phyloP scores from a whole-genome alignment of 108 stramenopile genomes.

The Skeletonema costatum region DNA sequence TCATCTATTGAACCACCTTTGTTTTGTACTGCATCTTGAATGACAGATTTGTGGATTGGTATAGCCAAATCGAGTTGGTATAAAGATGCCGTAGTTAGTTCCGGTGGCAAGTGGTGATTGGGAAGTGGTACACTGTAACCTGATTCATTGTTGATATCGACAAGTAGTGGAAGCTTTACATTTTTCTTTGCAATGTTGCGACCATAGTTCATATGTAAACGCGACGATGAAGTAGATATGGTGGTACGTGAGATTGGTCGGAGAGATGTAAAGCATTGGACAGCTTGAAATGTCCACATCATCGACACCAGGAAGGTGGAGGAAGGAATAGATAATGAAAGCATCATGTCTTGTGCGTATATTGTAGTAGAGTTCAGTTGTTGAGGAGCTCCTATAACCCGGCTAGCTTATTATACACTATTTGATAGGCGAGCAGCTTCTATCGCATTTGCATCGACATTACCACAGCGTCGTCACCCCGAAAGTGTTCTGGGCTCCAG shows the following conservation, averaged over 20 bases:
- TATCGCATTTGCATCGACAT: too few species aligned
- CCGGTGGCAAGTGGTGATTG: slow-evolving; percentile 71
- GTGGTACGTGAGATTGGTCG: neutral
- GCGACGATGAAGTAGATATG: neutral
- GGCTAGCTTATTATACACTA: too few species aligned
- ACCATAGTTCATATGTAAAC: slow-evolving; percentile 36
- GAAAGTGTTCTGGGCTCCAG: neutral
- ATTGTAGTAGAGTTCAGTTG: too few species aligned
- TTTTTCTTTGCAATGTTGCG: slow-evolving; percentile 33
- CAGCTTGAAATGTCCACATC: neutral
- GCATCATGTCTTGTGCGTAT: neutral
- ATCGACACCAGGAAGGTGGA: neutral
- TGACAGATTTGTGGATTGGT: slow-evolving; percentile 67
- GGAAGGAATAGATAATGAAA: neutral
- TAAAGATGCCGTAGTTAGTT: slow-evolving; percentile 67
- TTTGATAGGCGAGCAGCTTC: too few species aligned
- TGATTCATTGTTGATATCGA: slow-evolving; percentile 15
- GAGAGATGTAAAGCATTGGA: neutral
- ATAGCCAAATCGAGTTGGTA: slow-evolving; percentile 66
- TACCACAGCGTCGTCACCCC: too few species aligned
- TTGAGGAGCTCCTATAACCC: too few species aligned
- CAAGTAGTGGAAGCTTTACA: slow-evolving; percentile 41
- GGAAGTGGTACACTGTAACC: slow-evolving; percentile 64
- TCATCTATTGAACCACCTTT: slow-evolving; percentile 3
- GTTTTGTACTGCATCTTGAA: slow-evolving; percentile 56